These are phyloP conservation scores for Boletus rubroflammeus DNA, from an alignment of 768 basidiomycete genomes.

Conservation along the genomic window DNA sequence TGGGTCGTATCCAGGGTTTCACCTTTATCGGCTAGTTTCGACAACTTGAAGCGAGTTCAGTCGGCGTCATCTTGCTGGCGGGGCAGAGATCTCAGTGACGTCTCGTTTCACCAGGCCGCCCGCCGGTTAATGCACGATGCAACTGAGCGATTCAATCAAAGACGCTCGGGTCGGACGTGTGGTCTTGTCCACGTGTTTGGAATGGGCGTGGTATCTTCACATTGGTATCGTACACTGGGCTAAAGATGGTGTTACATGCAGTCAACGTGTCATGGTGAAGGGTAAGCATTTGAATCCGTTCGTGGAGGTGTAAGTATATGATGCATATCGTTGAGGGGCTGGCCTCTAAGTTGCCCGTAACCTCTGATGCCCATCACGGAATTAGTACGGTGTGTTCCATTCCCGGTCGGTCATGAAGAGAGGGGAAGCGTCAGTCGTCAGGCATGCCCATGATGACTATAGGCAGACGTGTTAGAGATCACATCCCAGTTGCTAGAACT, in stretches of 20 bases:
- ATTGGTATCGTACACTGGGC: not conserved
- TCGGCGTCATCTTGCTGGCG: no score
- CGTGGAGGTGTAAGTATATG: not conserved
- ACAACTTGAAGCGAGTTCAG: not conserved
- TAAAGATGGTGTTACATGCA: constrained; percentile 1
- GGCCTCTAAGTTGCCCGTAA: not conserved
- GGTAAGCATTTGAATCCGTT: not conserved
- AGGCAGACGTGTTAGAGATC: constrained; percentile 15
- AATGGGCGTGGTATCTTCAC: not conserved
- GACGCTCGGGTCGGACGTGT: not conserved
- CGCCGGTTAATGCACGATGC: not conserved
- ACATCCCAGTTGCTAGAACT: constrained; percentile 25
- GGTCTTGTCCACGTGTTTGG: no score
- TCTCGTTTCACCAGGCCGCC: not conserved
- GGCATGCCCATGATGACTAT: not conserved
- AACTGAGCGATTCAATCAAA: no score
- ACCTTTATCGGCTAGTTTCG: not conserved
- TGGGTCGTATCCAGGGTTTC: not conserved
- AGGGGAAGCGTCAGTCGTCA: not conserved
- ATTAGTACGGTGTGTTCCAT: not conserved
- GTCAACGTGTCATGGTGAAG: not conserved
- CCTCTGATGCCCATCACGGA: not conserved
- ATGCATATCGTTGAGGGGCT: not conserved
- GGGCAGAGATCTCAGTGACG: no score
- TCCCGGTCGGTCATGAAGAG: not conserved